Conservation (phyloP, 192 early-diverging fungal species). For the Coemansia sp. region DNA sequence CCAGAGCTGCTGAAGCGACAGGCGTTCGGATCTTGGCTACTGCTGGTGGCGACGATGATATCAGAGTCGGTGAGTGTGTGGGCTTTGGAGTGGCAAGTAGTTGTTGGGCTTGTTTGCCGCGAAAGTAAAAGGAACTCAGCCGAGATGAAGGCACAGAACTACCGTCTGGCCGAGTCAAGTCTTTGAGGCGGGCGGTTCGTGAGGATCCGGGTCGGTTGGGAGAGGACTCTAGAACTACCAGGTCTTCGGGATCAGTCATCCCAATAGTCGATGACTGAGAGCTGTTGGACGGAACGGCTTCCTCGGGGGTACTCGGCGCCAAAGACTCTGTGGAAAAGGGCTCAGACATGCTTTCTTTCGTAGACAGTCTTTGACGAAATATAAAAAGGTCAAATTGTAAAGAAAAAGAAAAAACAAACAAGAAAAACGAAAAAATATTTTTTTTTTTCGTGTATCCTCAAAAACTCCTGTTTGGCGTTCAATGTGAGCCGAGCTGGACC, state of each 20-base stretch:
- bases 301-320: slow-evolving; percentile 42
- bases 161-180: background rate
- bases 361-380: background rate
- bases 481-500: background rate
- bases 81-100: background rate
- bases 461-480: too few relatives aligned
- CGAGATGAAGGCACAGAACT: background rate
- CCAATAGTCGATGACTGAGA: slow-evolving; percentile 45
- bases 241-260: slow-evolving; percentile 18
- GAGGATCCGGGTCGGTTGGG: slow-evolving; percentile 46
- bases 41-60: background rate
- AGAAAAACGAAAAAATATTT: background rate
- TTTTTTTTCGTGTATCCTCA: background rate
- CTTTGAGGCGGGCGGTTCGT: background rate
- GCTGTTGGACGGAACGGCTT: slow-evolving; percentile 1
- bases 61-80: background rate
- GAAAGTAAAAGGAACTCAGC: slow-evolving; percentile 47
- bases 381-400: slow-evolving; percentile 3
- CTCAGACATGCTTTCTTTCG: slow-evolving; percentile 23
- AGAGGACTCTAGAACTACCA: slow-evolving; percentile 58
- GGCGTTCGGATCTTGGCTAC: background rate
- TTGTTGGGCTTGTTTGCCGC: slow-evolving; percentile 15
- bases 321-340: slow-evolving; percentile 16
- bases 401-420: background rate
- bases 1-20: background rate